Conservation (phyloP, 768 basidiomycete species). For the Cystofilobasidium ferigula region DNA sequence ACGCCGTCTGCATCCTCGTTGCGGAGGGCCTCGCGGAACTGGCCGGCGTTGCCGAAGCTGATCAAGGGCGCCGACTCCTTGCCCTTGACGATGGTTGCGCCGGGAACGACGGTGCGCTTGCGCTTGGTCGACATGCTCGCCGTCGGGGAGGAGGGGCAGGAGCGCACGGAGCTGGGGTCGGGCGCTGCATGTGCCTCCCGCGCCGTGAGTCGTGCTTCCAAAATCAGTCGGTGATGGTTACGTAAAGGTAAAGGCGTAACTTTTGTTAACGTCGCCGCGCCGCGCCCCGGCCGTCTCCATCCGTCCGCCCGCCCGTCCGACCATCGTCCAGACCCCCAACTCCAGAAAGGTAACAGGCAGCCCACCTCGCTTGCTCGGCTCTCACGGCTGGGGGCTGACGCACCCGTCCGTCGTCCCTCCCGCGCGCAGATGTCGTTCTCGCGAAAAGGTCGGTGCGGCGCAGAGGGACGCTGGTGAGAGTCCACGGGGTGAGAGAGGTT, state of each 20-base stretch:
- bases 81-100: slow-evolving; percentile 1
- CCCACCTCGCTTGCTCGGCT: too few relatives aligned
- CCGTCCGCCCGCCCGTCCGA: too few relatives aligned
- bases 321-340: background rate
- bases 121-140: slow-evolving; percentile 9
- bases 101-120: slow-evolving; percentile 4
- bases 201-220: too few relatives aligned
- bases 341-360: too few relatives aligned
- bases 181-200: too few relatives aligned
- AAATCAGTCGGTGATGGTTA: too few relatives aligned
- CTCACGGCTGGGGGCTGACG: too few relatives aligned
- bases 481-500: background rate
- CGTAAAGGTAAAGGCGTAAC: too few relatives aligned
- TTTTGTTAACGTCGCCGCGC: too few relatives aligned
- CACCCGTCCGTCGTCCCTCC: background rate
- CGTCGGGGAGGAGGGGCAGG: background rate
- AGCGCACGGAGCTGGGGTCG: background rate
- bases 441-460: background rate
- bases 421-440: background rate
- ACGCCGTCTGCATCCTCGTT: slow-evolving; percentile 10
- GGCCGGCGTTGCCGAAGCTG: slow-evolving; percentile 11
- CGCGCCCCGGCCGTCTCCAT: too few relatives aligned
- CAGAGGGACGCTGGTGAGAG: background rate
- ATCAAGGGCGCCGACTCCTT: slow-evolving; percentile 7
- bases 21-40: slow-evolving; percentile 20